Percentiles rank a stretch among this genome's conserved stretches.
phyloP scores from a whole-genome alignment of 2,329 filamentous ascomycete genomes.

The Eutypa lata region DNA sequence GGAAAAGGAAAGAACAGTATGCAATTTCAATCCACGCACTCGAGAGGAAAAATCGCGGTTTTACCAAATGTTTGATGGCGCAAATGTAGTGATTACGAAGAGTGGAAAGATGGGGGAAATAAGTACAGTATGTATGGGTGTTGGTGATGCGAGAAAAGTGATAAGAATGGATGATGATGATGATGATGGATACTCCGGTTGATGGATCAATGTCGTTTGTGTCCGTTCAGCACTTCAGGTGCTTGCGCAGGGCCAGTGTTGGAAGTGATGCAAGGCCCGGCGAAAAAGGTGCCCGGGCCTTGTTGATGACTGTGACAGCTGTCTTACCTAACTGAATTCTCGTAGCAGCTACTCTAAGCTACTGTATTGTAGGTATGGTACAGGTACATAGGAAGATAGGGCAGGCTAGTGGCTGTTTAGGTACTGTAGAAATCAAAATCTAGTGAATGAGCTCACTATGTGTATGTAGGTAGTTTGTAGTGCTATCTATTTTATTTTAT shows the following conservation, averaged over 20 bases:
- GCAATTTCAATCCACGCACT: not conserved
- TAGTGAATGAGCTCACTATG: too few species aligned
- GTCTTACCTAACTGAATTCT: too few species aligned
- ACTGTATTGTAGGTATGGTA: too few species aligned
- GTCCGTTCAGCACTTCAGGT: too few species aligned
- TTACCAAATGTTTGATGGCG: not conserved
- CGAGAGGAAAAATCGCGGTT: not conserved
- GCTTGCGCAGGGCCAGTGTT: not conserved
- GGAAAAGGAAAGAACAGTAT: not conserved
- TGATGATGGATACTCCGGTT: not conserved
- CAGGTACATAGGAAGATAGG: too few species aligned
- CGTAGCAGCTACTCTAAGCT: not conserved
- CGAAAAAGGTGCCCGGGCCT: not conserved
- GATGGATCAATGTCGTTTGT: conserved; percentile 6
- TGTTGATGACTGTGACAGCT: too few species aligned
- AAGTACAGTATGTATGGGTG: not conserved
- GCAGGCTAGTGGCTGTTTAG: too few species aligned
- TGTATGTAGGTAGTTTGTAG: too few species aligned
- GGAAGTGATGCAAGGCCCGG: not conserved
- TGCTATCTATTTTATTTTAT: too few species aligned
- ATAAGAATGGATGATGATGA: conserved; percentile 2
- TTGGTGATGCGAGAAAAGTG: conserved; percentile 2
- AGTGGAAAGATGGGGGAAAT: not conserved
- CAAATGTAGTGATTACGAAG: not conserved
- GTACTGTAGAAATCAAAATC: too few species aligned